These are phyloP conservation scores for Sphaerobolus stellatus DNA, from an alignment of 1,284 basidiomycete species.

Conservation along the genomic window DNA sequence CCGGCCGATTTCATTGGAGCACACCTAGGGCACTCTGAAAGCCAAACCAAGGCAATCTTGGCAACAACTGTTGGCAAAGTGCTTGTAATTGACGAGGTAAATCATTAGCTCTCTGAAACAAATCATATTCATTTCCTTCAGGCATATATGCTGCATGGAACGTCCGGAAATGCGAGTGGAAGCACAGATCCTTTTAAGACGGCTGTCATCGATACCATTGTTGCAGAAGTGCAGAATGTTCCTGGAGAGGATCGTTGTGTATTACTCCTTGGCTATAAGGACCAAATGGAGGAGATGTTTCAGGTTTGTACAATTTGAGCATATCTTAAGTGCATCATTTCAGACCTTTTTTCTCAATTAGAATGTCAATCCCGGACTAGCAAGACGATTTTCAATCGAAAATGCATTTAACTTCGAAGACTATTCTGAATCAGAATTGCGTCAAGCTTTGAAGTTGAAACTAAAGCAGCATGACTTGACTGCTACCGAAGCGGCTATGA, in stretches of 20 bases:
- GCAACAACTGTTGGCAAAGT: slow-evolving; percentile 59
- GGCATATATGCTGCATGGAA: slow-evolving; percentile 67
- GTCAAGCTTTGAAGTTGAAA: slow-evolving; percentile 53
- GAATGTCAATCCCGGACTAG: slow-evolving; percentile 68
- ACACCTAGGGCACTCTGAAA: slow-evolving; percentile 56
- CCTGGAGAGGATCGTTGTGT: slow-evolving; percentile 70
- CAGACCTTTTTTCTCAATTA: slow-evolving; percentile 9
- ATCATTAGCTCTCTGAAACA: too few relatives aligned
- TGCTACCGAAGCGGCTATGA: slow-evolving; percentile 56
- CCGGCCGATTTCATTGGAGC: slow-evolving; percentile 62
- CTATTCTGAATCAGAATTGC: slow-evolving; percentile 53
- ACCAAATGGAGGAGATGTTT: slow-evolving; percentile 68
- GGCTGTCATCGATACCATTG: slow-evolving; percentile 68
- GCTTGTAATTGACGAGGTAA: slow-evolving; percentile 64
- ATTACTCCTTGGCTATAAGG: slow-evolving; percentile 60
- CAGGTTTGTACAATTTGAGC: slow-evolving; percentile 54
- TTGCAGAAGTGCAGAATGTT: slow-evolving; percentile 65
- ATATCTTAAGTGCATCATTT: background rate
- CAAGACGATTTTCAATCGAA: slow-evolving; percentile 62
- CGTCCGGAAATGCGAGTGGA: slow-evolving; percentile 28
- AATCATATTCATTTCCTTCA: too few relatives aligned
- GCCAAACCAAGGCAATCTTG: slow-evolving; percentile 61
- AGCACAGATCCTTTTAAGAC: slow-evolving; percentile 54
- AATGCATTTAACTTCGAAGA: slow-evolving; percentile 67
- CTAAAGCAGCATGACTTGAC: slow-evolving; percentile 53